A percentile compares a stretch with the other conserved stretches of the same genome.
These are phyloP conservation scores for Brassica juncea DNA, from an alignment of 345 rosid genomes.

Conservation along the genomic window DNA sequence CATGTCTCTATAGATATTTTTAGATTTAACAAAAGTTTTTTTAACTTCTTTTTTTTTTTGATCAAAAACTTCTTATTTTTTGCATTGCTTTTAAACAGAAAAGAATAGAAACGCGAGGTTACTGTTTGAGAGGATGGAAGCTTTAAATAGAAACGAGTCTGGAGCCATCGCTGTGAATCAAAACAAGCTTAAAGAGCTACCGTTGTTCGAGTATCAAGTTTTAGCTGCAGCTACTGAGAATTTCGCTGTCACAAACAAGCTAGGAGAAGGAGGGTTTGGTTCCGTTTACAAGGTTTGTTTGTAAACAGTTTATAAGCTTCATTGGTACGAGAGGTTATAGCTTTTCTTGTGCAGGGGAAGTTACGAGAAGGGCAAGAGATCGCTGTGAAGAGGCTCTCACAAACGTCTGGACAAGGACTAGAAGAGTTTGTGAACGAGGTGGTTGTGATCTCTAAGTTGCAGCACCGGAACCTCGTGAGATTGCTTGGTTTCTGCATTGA, in stretches of 20 bases:
- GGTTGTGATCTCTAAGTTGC: constrained; percentile 54
- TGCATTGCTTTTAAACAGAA: not conserved
- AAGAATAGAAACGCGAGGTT: constrained; percentile 18
- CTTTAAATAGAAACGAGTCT: constrained; percentile 14
- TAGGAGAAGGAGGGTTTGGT: constrained; percentile 54
- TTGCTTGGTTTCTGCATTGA: constrained; percentile 57
- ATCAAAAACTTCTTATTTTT: too few species aligned
- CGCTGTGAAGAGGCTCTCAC: constrained; percentile 61
- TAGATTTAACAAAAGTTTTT: not conserved
- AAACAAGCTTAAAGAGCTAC: constrained; percentile 39
- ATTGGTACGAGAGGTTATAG: not conserved
- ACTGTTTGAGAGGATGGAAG: constrained; percentile 31
- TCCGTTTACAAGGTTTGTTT: constrained; percentile 41
- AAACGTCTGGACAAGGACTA: constrained; percentile 55
- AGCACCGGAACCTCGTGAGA: constrained; percentile 62
- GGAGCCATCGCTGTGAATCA: constrained; percentile 34
- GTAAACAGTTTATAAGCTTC: not conserved
- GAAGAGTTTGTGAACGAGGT: constrained; percentile 61
- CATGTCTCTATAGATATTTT: not conserved
- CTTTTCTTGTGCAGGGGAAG: constrained; percentile 43
- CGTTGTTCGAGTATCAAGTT: constrained; percentile 39
- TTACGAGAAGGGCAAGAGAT: constrained; percentile 46
- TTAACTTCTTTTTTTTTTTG: too few species aligned
- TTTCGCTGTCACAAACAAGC: constrained; percentile 39
- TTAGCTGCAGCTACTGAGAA: constrained; percentile 44